Evolutionary conservation across 2,329 filamentous ascomycete genomes (phyloP), one percentile per base, ranked within the genome.

Genomic region (Hirsutella thompsonii): DNA sequence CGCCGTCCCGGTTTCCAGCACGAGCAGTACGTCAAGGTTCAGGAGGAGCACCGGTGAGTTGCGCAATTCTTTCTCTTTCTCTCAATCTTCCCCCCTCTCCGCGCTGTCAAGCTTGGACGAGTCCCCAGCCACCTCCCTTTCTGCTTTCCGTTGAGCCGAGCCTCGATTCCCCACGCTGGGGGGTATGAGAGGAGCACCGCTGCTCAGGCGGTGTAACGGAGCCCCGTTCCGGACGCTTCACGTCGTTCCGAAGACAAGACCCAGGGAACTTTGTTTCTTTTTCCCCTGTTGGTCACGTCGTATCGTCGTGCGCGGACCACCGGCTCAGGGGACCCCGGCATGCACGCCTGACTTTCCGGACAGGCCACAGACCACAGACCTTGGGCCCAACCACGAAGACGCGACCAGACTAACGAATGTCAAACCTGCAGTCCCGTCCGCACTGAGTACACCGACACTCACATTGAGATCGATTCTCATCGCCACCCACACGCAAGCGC

Each of bases 1-100:
- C 79, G 73, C 72, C 81, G 79, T 76, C 76, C 81, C 71, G 75
- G 73, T 59, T 70, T 69, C 68, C 69, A 69, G 58, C 66, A 70
- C 51, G 67, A 75, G 59, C 64, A 67, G 59, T 55, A 59, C 55
- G 55, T 60, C 47, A 63, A 61, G 49, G 32, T 26, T 26, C 23
- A 34, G 30, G 68, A 77, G 57, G 68, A 76, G 50, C 62, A 61
- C 60, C 69, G 66, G 74, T 78, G 54, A 63, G 72, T 69, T 28
- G 30, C 38, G 34, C 41, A 48, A 43, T 37, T 44, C 37, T 36
- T 45, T 45, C 39, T 46, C 20, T 44, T 45, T 44, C 11, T 47
- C 40, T 35, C 38, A 44, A 41, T 44, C 42, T 32, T 44, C 20
- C 20, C 32, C 20, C 10, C 8, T 32, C n/a, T 8, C n/a, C 32